Evolutionary conservation across 148 eudicot species (phyloP).

Genomic region (Spergularia marina): DNA sequence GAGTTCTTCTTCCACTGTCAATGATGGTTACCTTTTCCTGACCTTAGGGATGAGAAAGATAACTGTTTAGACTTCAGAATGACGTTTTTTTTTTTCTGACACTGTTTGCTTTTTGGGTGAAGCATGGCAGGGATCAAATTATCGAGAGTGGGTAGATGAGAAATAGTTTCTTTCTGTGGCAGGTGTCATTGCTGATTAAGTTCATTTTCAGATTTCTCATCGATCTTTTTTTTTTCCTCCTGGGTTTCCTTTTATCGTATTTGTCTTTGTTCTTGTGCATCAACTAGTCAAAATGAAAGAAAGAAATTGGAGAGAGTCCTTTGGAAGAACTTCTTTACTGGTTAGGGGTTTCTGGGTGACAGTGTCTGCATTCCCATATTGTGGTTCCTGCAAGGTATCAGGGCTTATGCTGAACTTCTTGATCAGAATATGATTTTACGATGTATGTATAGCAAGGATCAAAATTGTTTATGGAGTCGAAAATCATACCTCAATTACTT

Average conservation of each 20-base stretch:
- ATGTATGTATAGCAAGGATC: not conserved
- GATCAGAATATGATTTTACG: not conserved
- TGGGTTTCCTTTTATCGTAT: not conserved
- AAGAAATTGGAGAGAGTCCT: not conserved
- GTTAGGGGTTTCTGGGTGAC: not conserved
- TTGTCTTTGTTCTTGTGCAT: too few species aligned
- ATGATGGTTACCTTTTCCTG: too few species aligned
- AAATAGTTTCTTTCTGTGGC: not conserved
- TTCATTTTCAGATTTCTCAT: not conserved
- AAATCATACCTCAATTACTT: not conserved
- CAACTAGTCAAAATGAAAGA: too few species aligned
- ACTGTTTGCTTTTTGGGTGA: not conserved
- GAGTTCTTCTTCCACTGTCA: not conserved
- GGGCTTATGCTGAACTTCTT: not conserved
- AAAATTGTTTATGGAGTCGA: not conserved
- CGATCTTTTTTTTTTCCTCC: not conserved
- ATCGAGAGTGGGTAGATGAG: not conserved
- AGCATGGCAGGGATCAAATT: not conserved
- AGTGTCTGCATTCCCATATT: not conserved
- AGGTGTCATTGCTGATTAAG: not conserved
- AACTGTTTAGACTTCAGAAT: not conserved
- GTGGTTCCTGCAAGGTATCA: too few species aligned
- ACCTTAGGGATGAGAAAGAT: too few species aligned
- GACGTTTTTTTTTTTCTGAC: not conserved
- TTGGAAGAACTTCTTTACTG: not conserved